Evolutionary conservation across 2,329 filamentous ascomycete genomes (phyloP).

Genomic region (Colletotrichum chrysophilum): DNA sequence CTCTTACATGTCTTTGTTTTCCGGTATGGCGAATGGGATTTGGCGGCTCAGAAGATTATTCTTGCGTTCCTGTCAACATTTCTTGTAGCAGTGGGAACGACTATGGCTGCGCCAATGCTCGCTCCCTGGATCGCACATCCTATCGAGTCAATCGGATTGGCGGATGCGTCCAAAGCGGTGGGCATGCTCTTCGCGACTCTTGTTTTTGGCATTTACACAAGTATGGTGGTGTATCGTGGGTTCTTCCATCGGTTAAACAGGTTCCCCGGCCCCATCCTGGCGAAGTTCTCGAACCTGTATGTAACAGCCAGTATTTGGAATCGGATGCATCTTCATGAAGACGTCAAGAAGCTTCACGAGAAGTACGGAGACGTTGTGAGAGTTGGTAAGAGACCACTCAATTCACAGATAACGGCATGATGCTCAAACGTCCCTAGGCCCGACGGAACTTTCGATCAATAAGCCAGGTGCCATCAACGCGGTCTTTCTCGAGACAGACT

Average conservation of each 20-base stretch:
- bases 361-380: slow-evolving; percentile 35
- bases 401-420: not conserved
- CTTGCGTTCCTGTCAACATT: not conserved
- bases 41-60: slow-evolving; percentile 14
- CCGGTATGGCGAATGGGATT: slow-evolving; percentile 30
- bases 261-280: slow-evolving; percentile 32
- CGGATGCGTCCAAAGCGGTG: not conserved
- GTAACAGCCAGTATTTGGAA: slow-evolving; percentile 24
- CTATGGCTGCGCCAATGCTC: not conserved
- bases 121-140: not conserved
- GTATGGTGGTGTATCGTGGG: slow-evolving; percentile 25
- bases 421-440: slow-evolving; percentile 19
- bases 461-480: slow-evolving; percentile 29
- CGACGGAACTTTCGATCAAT: slow-evolving; percentile 34
- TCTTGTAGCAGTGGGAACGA: not conserved
- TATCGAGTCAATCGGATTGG: not conserved
- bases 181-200: not conserved
- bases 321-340: slow-evolving; percentile 25
- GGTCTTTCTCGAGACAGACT: slow-evolving; percentile 31
- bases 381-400: slow-evolving; percentile 21
- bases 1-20: slow-evolving; percentile 23
- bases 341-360: slow-evolving; percentile 30
- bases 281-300: slow-evolving; percentile 25
- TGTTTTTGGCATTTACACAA: slow-evolving; percentile 19
- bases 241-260: slow-evolving; percentile 27